Conservation (phyloP, 2,329 filamentous ascomycete genomes). For the Pseudopithomyces maydicus region DNA sequence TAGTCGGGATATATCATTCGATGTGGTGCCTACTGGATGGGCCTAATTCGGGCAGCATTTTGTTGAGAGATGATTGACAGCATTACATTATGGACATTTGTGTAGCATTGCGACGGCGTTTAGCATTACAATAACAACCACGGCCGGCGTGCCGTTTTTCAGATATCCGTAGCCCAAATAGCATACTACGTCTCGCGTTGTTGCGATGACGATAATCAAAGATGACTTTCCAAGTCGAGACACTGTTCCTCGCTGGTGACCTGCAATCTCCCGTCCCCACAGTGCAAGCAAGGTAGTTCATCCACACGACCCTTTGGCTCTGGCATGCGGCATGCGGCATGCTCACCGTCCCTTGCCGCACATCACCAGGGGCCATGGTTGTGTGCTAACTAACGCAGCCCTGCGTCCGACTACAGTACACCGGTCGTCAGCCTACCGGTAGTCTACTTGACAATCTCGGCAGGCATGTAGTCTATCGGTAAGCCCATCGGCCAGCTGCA, state of each 20-base stretch:
- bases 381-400: background rate
- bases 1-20: constrained; percentile 19
- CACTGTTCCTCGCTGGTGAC: constrained; percentile 6
- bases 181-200: constrained; percentile 4
- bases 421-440: constrained; percentile 11
- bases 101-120: constrained; percentile 21
- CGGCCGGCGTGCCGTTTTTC: constrained; percentile 9
- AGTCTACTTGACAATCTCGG: background rate
- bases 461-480: background rate
- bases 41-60: constrained; percentile 8
- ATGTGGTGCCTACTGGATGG: constrained; percentile 30
- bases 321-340: too few species aligned
- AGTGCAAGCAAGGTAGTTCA: constrained; percentile 1
- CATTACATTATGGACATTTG: constrained; percentile 9
- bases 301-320: background rate
- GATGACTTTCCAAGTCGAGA: constrained; percentile 4
- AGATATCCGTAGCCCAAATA: constrained; percentile 12
- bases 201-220: constrained; percentile 13
- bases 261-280: constrained; percentile 11
- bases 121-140: constrained; percentile 6
- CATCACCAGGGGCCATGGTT: background rate
- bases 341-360: constrained; percentile 4
- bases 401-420: constrained; percentile 2
- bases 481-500: background rate
- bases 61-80: constrained; percentile 5